Percentiles rank a stretch among this genome's conserved stretches.
These are phyloP conservation scores for Tricholomella constricta DNA, from an alignment of 768 basidiomycete genomes.

Conservation along the genomic window DNA sequence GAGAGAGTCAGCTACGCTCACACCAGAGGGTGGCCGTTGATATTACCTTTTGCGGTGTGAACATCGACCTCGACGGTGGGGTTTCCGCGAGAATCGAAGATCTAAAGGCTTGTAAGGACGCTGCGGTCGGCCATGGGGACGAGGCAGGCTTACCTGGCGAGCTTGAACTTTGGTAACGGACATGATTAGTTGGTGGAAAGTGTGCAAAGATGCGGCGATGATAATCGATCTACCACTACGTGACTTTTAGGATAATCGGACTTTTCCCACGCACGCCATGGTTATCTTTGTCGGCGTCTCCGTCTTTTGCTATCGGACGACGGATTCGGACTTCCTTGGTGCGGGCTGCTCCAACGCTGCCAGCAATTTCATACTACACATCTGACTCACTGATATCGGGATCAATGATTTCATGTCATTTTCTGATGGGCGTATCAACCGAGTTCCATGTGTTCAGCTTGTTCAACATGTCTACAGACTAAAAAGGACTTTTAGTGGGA, in stretches of 20 bases:
- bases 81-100: conserved; percentile 99
- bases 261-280: conserved; percentile 39
- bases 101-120: conserved; percentile 49
- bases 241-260: conserved; percentile 37
- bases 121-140: conserved; percentile 10
- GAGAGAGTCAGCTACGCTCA: conserved; percentile 3
- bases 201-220: conserved; percentile 21
- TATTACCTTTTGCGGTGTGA: conserved; percentile 79
- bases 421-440: conserved; percentile 1
- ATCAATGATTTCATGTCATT: background rate
- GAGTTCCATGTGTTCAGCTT: conserved; percentile 3
- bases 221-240: conserved; percentile 39
- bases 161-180: conserved; percentile 91
- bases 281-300: background rate
- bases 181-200: conserved; percentile 57
- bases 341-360: background rate
- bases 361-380: background rate
- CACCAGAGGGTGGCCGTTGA: background rate
- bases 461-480: background rate
- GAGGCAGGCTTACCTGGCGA: conserved; percentile 68
- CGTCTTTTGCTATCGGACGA: conserved; percentile 5
- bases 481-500: background rate
- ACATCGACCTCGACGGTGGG: conserved; percentile 96
- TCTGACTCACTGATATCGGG: conserved; percentile 2
- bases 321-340: background rate